Evolutionary conservation across 2,329 filamentous ascomycete species (phyloP).

Genomic region (Penicillium sp.): DNA sequence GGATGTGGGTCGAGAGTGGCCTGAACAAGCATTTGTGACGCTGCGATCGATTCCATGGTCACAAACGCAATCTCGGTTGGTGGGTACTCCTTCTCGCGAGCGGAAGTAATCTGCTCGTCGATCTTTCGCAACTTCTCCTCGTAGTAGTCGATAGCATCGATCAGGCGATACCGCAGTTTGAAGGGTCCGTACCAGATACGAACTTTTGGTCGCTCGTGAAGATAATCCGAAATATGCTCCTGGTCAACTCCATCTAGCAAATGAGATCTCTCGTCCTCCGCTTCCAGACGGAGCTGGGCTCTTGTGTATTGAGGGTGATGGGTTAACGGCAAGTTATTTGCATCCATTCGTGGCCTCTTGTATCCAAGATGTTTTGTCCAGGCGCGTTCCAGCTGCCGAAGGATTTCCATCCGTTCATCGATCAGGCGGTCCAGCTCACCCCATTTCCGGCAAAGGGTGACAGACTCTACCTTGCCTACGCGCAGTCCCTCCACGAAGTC

Average conservation of each 20-base stretch:
- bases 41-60: constrained; percentile 93
- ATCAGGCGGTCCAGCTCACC: constrained; percentile 75
- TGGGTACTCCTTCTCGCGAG: constrained; percentile 73
- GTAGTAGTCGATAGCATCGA: constrained; percentile 94
- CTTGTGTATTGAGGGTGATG: constrained; percentile 48
- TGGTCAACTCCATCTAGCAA: constrained; percentile 52
- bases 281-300: constrained; percentile 30
- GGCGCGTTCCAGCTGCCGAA: constrained; percentile 76
- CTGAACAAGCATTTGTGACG: constrained; percentile 93
- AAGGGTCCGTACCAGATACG: constrained; percentile 79
- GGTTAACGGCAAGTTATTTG: constrained; percentile 49
- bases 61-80: constrained; percentile 88
- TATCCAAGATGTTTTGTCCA: constrained; percentile 77
- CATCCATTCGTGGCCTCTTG: constrained; percentile 50
- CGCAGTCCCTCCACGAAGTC: constrained; percentile 82
- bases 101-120: constrained; percentile 70
- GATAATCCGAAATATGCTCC: constrained; percentile 48
- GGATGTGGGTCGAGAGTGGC: constrained; percentile 90
- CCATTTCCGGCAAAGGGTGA: constrained; percentile 88
- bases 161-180: constrained; percentile 67
- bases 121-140: constrained; percentile 78
- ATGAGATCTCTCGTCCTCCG: constrained; percentile 61
- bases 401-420: constrained; percentile 61
- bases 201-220: constrained; percentile 62
- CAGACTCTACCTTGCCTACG: constrained; percentile 86